These are phyloP conservation scores for Lactarius sanguifluus DNA, from an alignment of 768 basidiomycete species.

Conservation along the genomic window DNA sequence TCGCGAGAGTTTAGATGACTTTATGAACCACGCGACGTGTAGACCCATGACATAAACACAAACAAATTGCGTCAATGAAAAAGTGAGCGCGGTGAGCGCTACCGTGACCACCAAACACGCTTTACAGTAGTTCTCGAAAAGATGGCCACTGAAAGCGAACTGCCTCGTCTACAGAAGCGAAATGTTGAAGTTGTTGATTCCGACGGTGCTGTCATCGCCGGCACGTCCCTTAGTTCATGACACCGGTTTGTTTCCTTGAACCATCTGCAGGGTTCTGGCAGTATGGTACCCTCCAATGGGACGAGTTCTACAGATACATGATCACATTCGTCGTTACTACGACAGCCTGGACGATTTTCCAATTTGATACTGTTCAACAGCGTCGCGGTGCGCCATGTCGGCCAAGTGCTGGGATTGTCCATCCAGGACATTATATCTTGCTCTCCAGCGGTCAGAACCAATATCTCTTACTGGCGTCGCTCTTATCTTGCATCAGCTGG, in stretches of 20 bases:
- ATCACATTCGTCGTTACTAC: background rate
- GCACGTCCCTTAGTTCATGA: background rate
- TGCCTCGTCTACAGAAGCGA: slow-evolving; percentile 9
- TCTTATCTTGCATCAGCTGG: background rate
- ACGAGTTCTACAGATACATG: slow-evolving; percentile 8
- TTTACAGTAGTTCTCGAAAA: background rate
- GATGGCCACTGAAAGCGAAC: background rate
- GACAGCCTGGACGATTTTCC: background rate
- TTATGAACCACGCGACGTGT: too few relatives aligned
- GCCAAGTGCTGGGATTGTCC: background rate
- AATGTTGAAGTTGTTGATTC: slow-evolving; percentile 11
- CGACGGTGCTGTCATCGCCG: background rate
- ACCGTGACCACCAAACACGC: too few relatives aligned
- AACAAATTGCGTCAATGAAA: background rate
- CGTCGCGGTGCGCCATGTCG: background rate
- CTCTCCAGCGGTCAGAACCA: slow-evolving; percentile 4
- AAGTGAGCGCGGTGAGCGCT: too few relatives aligned
- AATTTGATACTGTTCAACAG: slow-evolving; percentile 32
- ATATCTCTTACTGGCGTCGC: background rate
- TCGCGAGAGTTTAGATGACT: too few relatives aligned
- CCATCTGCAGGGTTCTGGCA: slow-evolving; percentile 15
- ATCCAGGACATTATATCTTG: slow-evolving; percentile 8
- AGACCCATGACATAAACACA: too few relatives aligned
- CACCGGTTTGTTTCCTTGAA: background rate
- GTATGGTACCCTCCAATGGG: slow-evolving; percentile 10